Conservation (phyloP, 352 stramenopile species). For the Phytopythium cucurbitacearum region DNA sequence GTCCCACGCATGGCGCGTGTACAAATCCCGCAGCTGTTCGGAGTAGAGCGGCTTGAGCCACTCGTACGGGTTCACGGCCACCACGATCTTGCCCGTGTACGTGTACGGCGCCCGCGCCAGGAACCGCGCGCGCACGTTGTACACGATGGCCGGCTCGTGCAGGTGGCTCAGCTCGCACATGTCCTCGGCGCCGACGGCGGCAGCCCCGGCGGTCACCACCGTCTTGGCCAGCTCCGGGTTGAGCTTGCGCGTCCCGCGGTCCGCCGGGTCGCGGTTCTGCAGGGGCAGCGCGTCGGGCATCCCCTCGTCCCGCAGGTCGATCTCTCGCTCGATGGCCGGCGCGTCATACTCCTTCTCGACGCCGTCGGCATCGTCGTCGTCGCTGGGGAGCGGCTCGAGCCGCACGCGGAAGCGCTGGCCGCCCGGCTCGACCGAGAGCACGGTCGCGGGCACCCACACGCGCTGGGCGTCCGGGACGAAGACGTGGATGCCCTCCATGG, state of each 20-base stretch:
- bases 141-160: slow-evolving; percentile 90
- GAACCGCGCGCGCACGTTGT: slow-evolving; percentile 88
- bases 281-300: slow-evolving; percentile 79
- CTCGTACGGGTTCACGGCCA: slow-evolving; percentile 96
- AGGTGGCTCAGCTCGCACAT: slow-evolving; percentile 86
- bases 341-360: slow-evolving; percentile 16
- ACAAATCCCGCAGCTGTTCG: slow-evolving; percentile 63
- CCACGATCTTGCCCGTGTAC: slow-evolving; percentile 95
- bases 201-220: slow-evolving; percentile 22
- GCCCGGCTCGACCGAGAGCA: slow-evolving; percentile 52
- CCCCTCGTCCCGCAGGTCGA: slow-evolving; percentile 65
- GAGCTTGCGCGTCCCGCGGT: slow-evolving; percentile 5
- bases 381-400: slow-evolving; percentile 23
- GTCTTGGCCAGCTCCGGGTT: slow-evolving; percentile 11
- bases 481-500: slow-evolving; percentile 79
- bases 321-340: slow-evolving; percentile 37
- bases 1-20: slow-evolving; percentile 59
- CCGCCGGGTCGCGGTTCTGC: slow-evolving; percentile 35
- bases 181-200: slow-evolving; percentile 57
- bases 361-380: slow-evolving; percentile 7
- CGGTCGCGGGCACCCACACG: slow-evolving; percentile 78
- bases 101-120: slow-evolving; percentile 92
- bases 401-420: slow-evolving; percentile 70
- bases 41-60: slow-evolving; percentile 88
- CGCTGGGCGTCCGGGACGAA: slow-evolving; percentile 80